These are phyloP conservation scores for Solanum hybrid DNA, from an alignment of 305 asterid species.

Conservation along the genomic window DNA sequence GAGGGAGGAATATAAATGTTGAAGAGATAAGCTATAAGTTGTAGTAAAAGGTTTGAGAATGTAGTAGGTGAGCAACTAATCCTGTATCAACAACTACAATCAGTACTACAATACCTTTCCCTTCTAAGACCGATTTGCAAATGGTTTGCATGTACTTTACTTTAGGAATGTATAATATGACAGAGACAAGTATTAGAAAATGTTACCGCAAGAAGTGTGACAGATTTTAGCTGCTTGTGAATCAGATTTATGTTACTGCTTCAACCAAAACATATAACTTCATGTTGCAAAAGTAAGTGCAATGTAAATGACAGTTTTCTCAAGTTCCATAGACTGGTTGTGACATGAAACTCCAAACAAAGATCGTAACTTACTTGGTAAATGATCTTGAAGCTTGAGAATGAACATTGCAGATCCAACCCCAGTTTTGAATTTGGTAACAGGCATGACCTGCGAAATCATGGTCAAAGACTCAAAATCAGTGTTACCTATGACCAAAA, in stretches of 20 bases:
- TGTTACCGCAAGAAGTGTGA: slow-evolving; percentile 71
- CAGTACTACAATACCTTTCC: not conserved
- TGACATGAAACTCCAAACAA: not conserved
- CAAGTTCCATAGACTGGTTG: not conserved
- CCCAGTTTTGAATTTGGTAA: slow-evolving; percentile 71
- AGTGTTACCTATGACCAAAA: not conserved
- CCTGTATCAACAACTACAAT: not conserved
- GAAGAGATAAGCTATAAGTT: not conserved
- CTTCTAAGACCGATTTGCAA: not conserved
- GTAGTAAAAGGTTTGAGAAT: not conserved
- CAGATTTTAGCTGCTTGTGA: slow-evolving; percentile 48
- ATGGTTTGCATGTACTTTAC: not conserved
- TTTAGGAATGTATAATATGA: not conserved
- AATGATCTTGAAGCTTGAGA: slow-evolving; percentile 52
- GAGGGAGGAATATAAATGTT: not conserved
- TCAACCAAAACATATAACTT: slow-evolving; percentile 1
- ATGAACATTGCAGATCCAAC: slow-evolving; percentile 82
- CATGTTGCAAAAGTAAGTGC: not conserved
- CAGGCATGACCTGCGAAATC: slow-evolving; percentile 57
- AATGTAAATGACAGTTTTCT: not conserved
- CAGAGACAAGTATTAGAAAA: not conserved
- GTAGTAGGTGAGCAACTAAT: not conserved
- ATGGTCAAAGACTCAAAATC: slow-evolving; percentile 4
- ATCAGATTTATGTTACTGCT: slow-evolving; percentile 65
- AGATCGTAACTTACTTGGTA: slow-evolving; percentile 39